phyloP scores from a whole-genome alignment of 306 rosid species.

The Sophora flavescens region DNA sequence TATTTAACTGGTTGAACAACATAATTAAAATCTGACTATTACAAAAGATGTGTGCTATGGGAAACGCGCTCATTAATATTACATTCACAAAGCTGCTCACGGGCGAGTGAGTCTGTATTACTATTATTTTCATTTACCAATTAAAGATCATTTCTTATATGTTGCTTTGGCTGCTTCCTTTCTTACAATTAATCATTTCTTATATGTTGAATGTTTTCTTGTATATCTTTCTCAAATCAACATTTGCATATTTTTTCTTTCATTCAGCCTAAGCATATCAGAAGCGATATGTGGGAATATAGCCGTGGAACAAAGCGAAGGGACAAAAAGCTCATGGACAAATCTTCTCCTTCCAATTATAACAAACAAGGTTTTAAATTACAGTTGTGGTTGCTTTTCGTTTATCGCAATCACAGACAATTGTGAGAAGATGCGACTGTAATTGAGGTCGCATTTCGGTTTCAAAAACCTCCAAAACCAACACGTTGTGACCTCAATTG shows the following conservation, averaged over 20 bases:
- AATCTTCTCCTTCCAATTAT: slow-evolving; percentile 53
- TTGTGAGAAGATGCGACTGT: too few relatives aligned
- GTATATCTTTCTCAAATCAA: background rate
- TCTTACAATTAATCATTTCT: too few relatives aligned
- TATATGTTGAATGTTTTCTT: background rate
- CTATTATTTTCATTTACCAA: too few relatives aligned
- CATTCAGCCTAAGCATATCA: slow-evolving; percentile 87
- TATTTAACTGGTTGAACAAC: too few relatives aligned
- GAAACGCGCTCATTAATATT: slow-evolving; percentile 72
- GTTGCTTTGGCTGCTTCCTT: too few relatives aligned
- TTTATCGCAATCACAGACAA: too few relatives aligned
- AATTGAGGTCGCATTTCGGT: too few relatives aligned
- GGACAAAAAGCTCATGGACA: slow-evolving; percentile 85
- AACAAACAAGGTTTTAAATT: too few relatives aligned
- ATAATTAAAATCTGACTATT: too few relatives aligned
- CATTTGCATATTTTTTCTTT: background rate
- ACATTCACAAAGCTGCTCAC: slow-evolving; percentile 84
- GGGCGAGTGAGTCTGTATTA: slow-evolving; percentile 68
- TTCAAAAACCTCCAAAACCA: too few relatives aligned
- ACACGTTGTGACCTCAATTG: too few relatives aligned
- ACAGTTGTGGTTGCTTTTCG: too few relatives aligned
- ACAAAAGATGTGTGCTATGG: slow-evolving; percentile 90
- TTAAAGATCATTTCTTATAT: background rate
- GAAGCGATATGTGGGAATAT: slow-evolving; percentile 95
- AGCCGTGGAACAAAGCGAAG: slow-evolving; percentile 94